Conservation (phyloP, 768 basidiomycete species). For the Auricularia cornea region DNA sequence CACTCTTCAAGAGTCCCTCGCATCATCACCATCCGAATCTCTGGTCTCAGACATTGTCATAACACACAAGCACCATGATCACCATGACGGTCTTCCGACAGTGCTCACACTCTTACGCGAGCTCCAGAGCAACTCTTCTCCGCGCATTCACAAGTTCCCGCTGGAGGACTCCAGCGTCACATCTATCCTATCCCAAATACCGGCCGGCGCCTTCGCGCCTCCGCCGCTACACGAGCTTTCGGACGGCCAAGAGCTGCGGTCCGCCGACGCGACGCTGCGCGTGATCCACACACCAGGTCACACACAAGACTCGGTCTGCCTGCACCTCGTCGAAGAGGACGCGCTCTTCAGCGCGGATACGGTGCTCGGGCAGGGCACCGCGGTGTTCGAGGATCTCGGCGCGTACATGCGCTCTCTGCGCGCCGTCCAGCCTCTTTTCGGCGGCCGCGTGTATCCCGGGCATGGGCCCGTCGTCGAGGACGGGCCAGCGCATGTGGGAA, state of each 20-base stretch:
- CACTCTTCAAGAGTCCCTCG: slow-evolving; percentile 40
- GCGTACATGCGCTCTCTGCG: slow-evolving; percentile 59
- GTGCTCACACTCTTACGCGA: slow-evolving; percentile 58
- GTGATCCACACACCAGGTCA: slow-evolving; percentile 88
- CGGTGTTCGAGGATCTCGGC: slow-evolving; percentile 79
- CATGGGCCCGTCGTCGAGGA: slow-evolving; percentile 51
- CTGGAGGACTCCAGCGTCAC: slow-evolving; percentile 17
- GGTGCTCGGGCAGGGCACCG: slow-evolving; percentile 82
- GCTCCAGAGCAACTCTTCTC: slow-evolving; percentile 37
- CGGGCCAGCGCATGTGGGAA: slow-evolving; percentile 50
- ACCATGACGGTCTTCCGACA: slow-evolving; percentile 64
- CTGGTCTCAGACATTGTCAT: slow-evolving; percentile 84
- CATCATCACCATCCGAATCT: slow-evolving; percentile 18
- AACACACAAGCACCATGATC: slow-evolving; percentile 88
- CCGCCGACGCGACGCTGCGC: slow-evolving; percentile 35
- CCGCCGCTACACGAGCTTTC: slow-evolving; percentile 47
- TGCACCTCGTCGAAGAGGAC: slow-evolving; percentile 59
- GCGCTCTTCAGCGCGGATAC: slow-evolving; percentile 88
- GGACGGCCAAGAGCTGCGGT: slow-evolving; percentile 44
- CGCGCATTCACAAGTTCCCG: slow-evolving; percentile 70
- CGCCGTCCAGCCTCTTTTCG: slow-evolving; percentile 28
- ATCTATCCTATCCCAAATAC: slow-evolving; percentile 33
- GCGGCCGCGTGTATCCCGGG: neutral
- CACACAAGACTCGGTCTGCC: slow-evolving; percentile 74
- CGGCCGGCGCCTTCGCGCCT: slow-evolving; percentile 39